Evolutionary conservation across 2,329 filamentous ascomycete genomes (phyloP).

Genomic region (Huntiella moniliformis): DNA sequence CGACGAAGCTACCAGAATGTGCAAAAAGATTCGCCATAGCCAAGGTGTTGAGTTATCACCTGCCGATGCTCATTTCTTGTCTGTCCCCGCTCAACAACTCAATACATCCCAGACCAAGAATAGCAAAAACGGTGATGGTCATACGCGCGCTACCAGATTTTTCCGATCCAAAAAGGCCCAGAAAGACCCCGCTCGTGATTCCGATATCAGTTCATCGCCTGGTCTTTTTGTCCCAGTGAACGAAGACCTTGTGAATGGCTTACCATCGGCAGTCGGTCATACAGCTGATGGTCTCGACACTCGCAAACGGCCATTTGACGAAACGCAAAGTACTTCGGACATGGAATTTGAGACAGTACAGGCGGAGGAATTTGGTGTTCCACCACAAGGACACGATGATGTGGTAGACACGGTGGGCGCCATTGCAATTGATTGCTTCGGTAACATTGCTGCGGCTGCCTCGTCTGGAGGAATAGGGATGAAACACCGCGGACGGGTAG

Average conservation of each 20-base stretch:
- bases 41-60: conserved; percentile 12
- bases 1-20: conserved; percentile 25
- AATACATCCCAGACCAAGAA: not conserved
- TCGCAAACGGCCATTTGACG: conserved; percentile 6
- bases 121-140: too few species aligned
- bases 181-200: not conserved
- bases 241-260: not conserved
- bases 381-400: conserved; percentile 22
- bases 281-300: not conserved
- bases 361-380: conserved; percentile 1
- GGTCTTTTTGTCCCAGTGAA: too few species aligned
- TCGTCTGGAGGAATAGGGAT: conserved; percentile 97
- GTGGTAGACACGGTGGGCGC: conserved; percentile 91
- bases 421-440: conserved; percentile 72
- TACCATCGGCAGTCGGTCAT: not conserved
- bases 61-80: conserved; percentile 10
- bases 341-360: not conserved
- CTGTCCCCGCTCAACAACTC: not conserved
- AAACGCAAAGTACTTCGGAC: not conserved
- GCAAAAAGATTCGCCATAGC: not conserved
- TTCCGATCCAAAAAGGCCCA: not conserved
- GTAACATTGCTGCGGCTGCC: conserved; percentile 81
- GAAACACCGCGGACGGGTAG: conserved; percentile 85
- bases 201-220: not conserved
- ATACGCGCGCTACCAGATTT: not conserved